Evolutionary conservation across 768 basidiomycete genomes (phyloP), one percentile per base, ranked within the genome.

Genomic region (Hebeloma cylindrosporum): DNA sequence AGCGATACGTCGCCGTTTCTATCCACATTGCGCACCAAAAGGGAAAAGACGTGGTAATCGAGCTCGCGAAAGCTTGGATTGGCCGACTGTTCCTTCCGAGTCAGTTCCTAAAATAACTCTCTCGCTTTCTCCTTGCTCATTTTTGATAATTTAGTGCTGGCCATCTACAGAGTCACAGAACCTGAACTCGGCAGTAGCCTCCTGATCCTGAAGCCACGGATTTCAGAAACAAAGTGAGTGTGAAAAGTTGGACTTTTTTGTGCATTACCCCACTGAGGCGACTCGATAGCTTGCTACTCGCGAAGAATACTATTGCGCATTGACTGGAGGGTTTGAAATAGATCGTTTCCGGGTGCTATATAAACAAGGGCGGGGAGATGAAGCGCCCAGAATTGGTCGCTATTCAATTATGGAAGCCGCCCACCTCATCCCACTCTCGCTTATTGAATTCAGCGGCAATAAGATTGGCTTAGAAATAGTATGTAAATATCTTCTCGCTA

Each of bases 31-130:
- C 57, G 40, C 13, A 47, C 29, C 21, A 22, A 25, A 52, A 56
- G 35, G 52, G 52, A 7, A 11, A 13, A 10, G 48, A 50, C 3
- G 38, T 20, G 9, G 50, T 59, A 21, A 27, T 52, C 18, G 29
- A 52, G 10, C 20, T 51, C 17, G 57, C 54, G 23, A 48, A 56
- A 20, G 52, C 52, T 26, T 57, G 58, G 58, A 14, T 54, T 22
- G 42, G 52, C 13, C 4, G 55, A 27, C 34, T 58, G 4, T 52
- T 53, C 21, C 26, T 56, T 14, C 52, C 48, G 10, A 51, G 59
- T 58, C 7, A 33, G 52, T 51, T 26, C 35, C 23, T 47, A 1
- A 6, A 28, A 16, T 28, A 22, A 20, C n/a, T 20, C 1, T 3
- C 37, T 21, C 4, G 26, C 28, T 40, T 34, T 16, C n/a, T n/a